These are phyloP conservation scores for Friedmanniomyces endolithicus DNA, from an alignment of 495 filamentous ascomycete genomes.

Conservation along the genomic window DNA sequence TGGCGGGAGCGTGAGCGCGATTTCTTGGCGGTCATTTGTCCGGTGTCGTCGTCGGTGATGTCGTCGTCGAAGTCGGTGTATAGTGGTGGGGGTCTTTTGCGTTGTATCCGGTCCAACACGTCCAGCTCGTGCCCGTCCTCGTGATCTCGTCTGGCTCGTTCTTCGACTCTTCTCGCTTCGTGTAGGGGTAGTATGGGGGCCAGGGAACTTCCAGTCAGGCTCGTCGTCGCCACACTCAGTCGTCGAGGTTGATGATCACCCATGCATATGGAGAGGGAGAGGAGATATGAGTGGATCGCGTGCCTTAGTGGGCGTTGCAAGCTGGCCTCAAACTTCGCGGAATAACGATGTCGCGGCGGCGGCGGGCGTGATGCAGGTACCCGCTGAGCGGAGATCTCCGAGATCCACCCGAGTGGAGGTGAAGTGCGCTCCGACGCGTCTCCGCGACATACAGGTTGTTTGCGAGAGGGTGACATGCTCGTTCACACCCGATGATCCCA, in stretches of 20 bases:
- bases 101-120: neutral
- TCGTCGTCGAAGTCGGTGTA: neutral
- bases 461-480: too few relatives aligned
- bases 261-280: conserved; percentile 1
- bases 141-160: neutral
- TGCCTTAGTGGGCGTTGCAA: too few relatives aligned
- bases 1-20: conserved; percentile 9
- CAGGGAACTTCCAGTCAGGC: neutral
- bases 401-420: too few relatives aligned
- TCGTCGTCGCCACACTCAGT: conserved; percentile 6
- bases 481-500: too few relatives aligned
- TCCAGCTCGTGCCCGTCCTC: neutral
- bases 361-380: too few relatives aligned
- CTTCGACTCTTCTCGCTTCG: neutral
- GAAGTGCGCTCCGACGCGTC: too few relatives aligned
- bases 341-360: too few relatives aligned
- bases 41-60: neutral
- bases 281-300: neutral
- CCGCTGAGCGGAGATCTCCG: too few relatives aligned
- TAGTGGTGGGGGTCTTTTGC: neutral
- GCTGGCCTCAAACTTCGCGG: too few relatives aligned
- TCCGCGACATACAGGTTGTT: too few relatives aligned
- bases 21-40: neutral
- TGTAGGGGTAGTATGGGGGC: conserved; percentile 6
- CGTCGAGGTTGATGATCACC: conserved; percentile 13